phyloP scores from a whole-genome alignment of 805 yeast genomes.

The Lipomyces orientalis region DNA sequence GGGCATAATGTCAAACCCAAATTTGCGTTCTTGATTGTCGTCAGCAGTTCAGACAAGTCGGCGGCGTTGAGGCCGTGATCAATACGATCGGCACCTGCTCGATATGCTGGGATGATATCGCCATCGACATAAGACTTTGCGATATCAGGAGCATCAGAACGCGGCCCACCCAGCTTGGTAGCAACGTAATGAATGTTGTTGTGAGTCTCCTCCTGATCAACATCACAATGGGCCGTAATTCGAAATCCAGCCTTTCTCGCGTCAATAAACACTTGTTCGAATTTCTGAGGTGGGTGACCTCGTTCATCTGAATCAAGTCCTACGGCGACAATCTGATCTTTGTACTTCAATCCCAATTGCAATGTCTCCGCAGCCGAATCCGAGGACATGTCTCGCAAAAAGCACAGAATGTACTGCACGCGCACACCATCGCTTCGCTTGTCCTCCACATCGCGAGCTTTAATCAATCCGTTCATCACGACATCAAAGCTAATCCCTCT shows the following conservation, averaged over 20 bases:
- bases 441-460: conserved; percentile 15
- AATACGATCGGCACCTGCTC: conserved; percentile 28
- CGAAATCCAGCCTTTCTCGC: conserved; percentile 43
- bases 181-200: conserved; percentile 23
- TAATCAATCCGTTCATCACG: conserved; percentile 59
- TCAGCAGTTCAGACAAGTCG: conserved; percentile 17
- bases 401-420: conserved; percentile 20
- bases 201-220: conserved; percentile 20
- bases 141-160: conserved; percentile 3
- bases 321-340: conserved; percentile 67
- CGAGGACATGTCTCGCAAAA: conserved; percentile 24
- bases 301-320: conserved; percentile 81
- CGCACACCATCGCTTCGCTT: conserved; percentile 10
- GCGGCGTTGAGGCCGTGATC: conserved; percentile 30
- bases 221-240: conserved; percentile 30
- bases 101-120: conserved; percentile 10
- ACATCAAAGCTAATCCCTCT: conserved; percentile 65
- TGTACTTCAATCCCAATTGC: conserved; percentile 15
- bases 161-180: conserved; percentile 27
- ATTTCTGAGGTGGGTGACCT: conserved; percentile 77
- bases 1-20: conserved; percentile 29
- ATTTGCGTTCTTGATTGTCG: conserved; percentile 17
- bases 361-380: conserved; percentile 22
- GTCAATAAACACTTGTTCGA: conserved; percentile 62
- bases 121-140: background rate